Percentiles rank a stretch among this genome's conserved stretches.
Evolutionary conservation across 176 grass and related monocot genomes (phyloP).

Genomic region (Oryza longistaminata): DNA sequence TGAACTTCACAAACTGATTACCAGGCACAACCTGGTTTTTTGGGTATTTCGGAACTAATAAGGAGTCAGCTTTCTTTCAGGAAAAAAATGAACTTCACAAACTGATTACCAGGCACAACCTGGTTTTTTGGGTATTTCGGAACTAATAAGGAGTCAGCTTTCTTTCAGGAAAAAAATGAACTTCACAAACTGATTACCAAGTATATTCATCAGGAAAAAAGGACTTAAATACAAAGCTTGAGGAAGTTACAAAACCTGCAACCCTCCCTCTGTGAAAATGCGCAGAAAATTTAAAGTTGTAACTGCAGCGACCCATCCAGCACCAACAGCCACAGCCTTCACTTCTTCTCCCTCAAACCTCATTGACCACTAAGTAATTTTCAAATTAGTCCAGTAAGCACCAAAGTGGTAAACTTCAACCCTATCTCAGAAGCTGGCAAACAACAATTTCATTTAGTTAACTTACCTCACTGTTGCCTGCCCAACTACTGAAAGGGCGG

Average conservation of each 20-base stretch:
- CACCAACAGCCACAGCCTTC: conserved; percentile 77
- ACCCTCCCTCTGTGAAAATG: conserved; percentile 83
- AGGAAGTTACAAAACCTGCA: conserved; percentile 61
- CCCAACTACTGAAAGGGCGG: conserved; percentile 90
- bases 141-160: not conserved
- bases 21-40: not conserved
- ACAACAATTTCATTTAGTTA: not conserved
- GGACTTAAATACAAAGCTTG: not conserved
- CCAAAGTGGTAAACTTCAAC: not conserved
- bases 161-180: not conserved
- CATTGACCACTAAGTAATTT: conserved; percentile 81
- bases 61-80: not conserved
- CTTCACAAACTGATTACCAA: not conserved
- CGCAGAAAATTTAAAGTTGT: conserved; percentile 81
- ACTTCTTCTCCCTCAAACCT: conserved; percentile 94
- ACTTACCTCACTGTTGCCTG: conserved; percentile 91
- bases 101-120: not conserved
- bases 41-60: not conserved
- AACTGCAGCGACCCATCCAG: conserved; percentile 83
- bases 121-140: not conserved
- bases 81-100: not conserved
- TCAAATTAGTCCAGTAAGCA: not conserved
- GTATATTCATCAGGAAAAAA: not conserved
- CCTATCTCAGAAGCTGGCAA: not conserved
- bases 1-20: not conserved